Conservation (phyloP, 139 green algal species). For the Chlorella sp. region DNA sequence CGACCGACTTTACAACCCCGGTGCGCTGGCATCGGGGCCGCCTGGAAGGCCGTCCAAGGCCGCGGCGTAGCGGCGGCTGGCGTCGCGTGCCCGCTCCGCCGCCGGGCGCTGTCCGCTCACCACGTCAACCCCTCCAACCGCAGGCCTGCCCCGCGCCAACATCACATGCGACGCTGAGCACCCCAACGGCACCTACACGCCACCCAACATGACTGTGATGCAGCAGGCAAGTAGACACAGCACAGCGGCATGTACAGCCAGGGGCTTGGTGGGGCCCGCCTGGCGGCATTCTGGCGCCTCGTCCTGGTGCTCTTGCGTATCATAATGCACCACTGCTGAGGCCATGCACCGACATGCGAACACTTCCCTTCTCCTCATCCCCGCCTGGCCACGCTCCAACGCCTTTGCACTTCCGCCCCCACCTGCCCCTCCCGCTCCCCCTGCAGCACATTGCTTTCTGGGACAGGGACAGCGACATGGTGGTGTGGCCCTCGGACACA, state of each 20-base stretch:
- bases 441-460: conserved; percentile 39
- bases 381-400: neutral
- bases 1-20: conserved; percentile 17
- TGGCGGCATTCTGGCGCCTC: neutral
- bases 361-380: no score
- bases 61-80: neutral
- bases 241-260: neutral
- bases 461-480: conserved; percentile 20
- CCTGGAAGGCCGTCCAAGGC: neutral
- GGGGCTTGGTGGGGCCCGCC: neutral
- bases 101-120: neutral
- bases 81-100: neutral
- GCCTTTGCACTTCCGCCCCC: neutral
- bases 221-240: neutral
- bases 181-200: conserved; percentile 29
- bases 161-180: conserved; percentile 37
- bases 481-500: conserved; percentile 17
- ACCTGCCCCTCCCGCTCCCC: neutral
- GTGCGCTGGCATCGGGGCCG: neutral
- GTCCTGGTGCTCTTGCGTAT: no score
- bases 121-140: neutral
- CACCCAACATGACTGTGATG: conserved; percentile 35
- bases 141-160: conserved; percentile 45
- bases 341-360: no score
- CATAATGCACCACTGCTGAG: no score